These are phyloP conservation scores for Myxozyma melibiosi DNA, from an alignment of 805 yeast genomes.

Conservation along the genomic window DNA sequence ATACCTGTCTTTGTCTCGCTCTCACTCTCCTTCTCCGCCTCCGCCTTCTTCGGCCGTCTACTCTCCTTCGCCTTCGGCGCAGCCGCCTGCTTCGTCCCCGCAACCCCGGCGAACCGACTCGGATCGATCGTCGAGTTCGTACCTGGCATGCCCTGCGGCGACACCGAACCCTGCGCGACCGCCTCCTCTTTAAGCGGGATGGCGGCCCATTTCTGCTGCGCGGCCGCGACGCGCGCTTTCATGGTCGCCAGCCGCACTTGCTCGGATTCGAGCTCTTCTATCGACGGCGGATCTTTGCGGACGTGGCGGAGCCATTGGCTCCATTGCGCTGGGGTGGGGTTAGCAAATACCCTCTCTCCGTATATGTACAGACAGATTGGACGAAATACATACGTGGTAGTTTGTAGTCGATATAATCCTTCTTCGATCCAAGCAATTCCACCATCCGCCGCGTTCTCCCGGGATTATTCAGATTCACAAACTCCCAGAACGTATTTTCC, in stretches of 20 bases:
- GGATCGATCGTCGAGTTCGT: conserved; percentile 9
- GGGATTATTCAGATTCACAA: conserved; percentile 55
- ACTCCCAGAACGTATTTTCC: conserved; percentile 88
- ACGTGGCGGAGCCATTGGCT: conserved; percentile 76
- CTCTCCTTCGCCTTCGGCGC: background rate
- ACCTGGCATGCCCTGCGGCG: conserved; percentile 31
- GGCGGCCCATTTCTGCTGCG: conserved; percentile 44
- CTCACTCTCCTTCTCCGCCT: background rate
- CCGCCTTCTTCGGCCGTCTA: background rate
- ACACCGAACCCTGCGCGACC: conserved; percentile 17
- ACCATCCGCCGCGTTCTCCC: conserved; percentile 62
- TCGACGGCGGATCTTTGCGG: conserved; percentile 59
- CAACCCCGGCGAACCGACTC: background rate
- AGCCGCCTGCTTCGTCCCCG: background rate
- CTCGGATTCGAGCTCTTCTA: conserved; percentile 64
- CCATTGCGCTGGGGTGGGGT: conserved; percentile 58
- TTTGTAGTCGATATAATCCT: conserved; percentile 61
- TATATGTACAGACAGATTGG: conserved; percentile 45
- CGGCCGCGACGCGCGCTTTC: conserved; percentile 52
- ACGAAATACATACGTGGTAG: conserved; percentile 44
- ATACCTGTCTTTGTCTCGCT: background rate
- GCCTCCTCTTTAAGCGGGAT: conserved; percentile 39
- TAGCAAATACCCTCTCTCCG: no score
- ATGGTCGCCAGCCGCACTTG: conserved; percentile 57
- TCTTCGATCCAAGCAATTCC: conserved; percentile 54